Evolutionary conservation across 2,329 filamentous ascomycete species (phyloP).

Genomic region (Periconia macrospinosa): DNA sequence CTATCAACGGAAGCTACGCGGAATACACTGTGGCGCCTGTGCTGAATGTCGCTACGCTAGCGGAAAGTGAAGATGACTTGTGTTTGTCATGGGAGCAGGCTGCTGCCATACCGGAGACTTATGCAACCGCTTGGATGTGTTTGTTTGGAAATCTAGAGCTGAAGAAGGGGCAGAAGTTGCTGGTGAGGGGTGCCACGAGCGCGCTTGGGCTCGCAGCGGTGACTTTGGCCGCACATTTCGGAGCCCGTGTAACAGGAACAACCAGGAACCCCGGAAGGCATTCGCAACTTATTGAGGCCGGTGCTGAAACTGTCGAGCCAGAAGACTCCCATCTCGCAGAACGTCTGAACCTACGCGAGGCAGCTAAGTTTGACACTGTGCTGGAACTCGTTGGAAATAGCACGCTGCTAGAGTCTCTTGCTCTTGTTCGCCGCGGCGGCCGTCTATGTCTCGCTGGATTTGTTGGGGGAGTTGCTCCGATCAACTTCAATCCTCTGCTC

Average conservation of each 20-base stretch:
- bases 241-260: too few relatives aligned
- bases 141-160: slow-evolving; percentile 44
- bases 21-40: too few relatives aligned
- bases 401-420: not conserved
- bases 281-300: too few relatives aligned
- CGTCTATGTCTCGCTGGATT: too few relatives aligned
- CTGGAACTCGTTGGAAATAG: slow-evolving; percentile 11
- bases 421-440: too few relatives aligned
- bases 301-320: not conserved
- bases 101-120: slow-evolving; percentile 46
- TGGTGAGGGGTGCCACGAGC: slow-evolving; percentile 48
- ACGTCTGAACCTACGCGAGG: not conserved
- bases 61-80: slow-evolving; percentile 11
- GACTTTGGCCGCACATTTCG: too few relatives aligned
- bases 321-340: slow-evolving; percentile 3
- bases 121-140: slow-evolving; percentile 45
- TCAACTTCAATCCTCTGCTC: too few relatives aligned
- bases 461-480: too few relatives aligned
- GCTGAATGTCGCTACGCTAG: slow-evolving; percentile 19
- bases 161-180: slow-evolving; percentile 34
- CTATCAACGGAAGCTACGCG: too few relatives aligned
- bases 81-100: slow-evolving; percentile 43
- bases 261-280: too few relatives aligned
- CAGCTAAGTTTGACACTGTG: slow-evolving; percentile 5
- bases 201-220: slow-evolving; percentile 33